phyloP scores from a whole-genome alignment of 2,329 filamentous ascomycete species.

The Monosporascus ibericus region DNA sequence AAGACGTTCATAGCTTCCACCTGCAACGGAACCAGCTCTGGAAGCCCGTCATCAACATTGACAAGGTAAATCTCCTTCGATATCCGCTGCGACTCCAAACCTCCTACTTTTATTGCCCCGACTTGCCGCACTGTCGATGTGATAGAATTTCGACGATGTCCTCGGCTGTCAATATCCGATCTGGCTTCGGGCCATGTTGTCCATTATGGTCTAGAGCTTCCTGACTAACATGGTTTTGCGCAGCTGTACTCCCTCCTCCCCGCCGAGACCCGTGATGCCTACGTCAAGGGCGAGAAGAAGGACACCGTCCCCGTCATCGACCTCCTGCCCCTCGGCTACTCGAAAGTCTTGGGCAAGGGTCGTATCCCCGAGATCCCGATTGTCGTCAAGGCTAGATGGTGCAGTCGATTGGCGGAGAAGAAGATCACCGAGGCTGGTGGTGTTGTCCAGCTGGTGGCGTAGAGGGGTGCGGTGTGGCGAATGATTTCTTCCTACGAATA shows the following conservation, averaged over 20 bases:
- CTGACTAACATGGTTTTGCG: conserved; percentile 8
- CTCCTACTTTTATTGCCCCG: background rate
- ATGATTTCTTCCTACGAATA: conserved; percentile 12
- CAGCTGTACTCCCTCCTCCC: conserved; percentile 96
- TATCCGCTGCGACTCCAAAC: background rate
- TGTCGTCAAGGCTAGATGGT: conserved; percentile 91
- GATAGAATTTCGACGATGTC: too few species aligned
- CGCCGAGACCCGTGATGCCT: conserved; percentile 85
- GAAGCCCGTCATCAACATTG: conserved; percentile 98
- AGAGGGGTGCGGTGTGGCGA: conserved; percentile 28
- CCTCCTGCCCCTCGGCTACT: conserved; percentile 94
- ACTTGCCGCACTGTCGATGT: too few species aligned
- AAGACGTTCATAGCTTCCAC: conserved; percentile 84
- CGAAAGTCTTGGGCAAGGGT: conserved; percentile 98
- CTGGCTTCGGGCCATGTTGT: background rate
- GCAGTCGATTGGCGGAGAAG: conserved; percentile 92
- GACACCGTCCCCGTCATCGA: conserved; percentile 97
- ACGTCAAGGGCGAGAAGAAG: conserved; percentile 71
- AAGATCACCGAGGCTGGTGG: conserved; percentile 99
- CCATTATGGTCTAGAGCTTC: background rate
- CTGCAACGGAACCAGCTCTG: conserved; percentile 93
- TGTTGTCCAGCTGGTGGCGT: conserved; percentile 92
- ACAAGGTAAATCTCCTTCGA: conserved; percentile 63
- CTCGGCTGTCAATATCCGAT: too few species aligned
- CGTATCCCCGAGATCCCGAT: conserved; percentile 87